Evolutionary conservation across 805 yeast species (phyloP), one percentile per base, ranked within the genome.

Genomic region (Starmerella kuoi): DNA sequence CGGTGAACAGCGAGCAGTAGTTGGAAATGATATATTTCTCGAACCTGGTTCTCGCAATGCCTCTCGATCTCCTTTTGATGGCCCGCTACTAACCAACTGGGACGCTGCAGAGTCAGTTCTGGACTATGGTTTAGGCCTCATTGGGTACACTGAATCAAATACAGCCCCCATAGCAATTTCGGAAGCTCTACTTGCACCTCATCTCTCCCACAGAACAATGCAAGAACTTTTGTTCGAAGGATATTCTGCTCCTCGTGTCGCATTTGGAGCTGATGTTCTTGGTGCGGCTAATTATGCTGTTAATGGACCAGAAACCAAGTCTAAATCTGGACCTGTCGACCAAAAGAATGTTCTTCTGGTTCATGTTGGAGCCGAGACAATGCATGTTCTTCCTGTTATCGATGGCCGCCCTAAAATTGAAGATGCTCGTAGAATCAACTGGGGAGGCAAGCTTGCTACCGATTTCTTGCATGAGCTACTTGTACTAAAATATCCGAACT

Each of bases 61-160:
- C 41, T 72, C 83, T 26, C 77, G 74, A 53, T 67, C 83, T 4
- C 95, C 96, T 0, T 88, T 73, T 56, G 98, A 91, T 59, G 95
- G 94, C 0, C 73, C 83, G 4, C 64, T 85, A 51, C 67, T 91
- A 27, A 78, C 93, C 21, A 93, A 87, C 59, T 93, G 97, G 97
- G 97, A 91, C 44, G 73, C 78, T 44, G 71, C 79, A 2, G 98
- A 91, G 58, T 72, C 69, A 44, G 72, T 88, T 40, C 58, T 91
- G 38, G 97, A 88, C 60, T 91, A 86, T 56, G 67, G 86, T 0
- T 79, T 91, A 57, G 72, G 75, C 46, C 93, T 84, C 58, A 55
- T 88, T 37, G 80, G 88, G 91, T 85, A 2, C 55, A 32, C 35
- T 20, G 31, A 31, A 17, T 18, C 26, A 19, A 15, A 15, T 19